Evolutionary conservation across 2,329 filamentous ascomycete species (phyloP), one percentile per base, ranked within the genome.

Genomic region (Acephala macrosclerotiorum): DNA sequence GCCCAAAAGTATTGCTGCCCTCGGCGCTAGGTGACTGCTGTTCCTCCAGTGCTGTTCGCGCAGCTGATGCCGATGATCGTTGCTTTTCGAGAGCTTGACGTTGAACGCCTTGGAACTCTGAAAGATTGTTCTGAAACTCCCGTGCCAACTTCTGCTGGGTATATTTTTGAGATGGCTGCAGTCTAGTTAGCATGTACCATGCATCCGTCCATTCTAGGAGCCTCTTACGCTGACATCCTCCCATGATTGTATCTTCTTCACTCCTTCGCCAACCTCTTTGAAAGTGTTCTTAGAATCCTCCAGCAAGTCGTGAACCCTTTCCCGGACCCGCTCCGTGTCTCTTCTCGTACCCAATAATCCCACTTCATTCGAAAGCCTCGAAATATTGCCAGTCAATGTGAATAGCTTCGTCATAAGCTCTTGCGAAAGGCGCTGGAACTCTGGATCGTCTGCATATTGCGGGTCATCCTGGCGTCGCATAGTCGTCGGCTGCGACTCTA

Each of bases 101-200:
- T 80, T 98, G 96, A n/a, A 98, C 87, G 63, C 85, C 85, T 81
- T 98, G 95, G 80, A 99, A 99, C 74, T 97, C 94, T 72, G 90
- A 88, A 65, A 98, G 87, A 58, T 92, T 92, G 40, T 92, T 87
- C 76, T 94, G 92, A 83, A 98, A 97, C 78, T 98, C 94, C 75
- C 93, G 92, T 68, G 93, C 95, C 38, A 99, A 86, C 79, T 98
- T 98, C 73, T 95, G 92, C 75, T 97, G 95, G 25, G 94, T 96
- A 83, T 97, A 98, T 80, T 95, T 96, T 83, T 99, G 96, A 62
- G 93, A 92, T 67, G 95, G 93, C 93, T 97, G 66, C 51, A 56
- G 14, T 6, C 6, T 56, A 9, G 42, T 70, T 64, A 69, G 59
- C 58, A 57, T 22, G 29, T 36, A 58, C 9, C 9, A 8, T 45